Percentiles rank a stretch among this genome's conserved stretches.
phyloP scores from a whole-genome alignment of 2,329 filamentous ascomycete genomes.

The Ophiocordyceps camponoti-floridani region DNA sequence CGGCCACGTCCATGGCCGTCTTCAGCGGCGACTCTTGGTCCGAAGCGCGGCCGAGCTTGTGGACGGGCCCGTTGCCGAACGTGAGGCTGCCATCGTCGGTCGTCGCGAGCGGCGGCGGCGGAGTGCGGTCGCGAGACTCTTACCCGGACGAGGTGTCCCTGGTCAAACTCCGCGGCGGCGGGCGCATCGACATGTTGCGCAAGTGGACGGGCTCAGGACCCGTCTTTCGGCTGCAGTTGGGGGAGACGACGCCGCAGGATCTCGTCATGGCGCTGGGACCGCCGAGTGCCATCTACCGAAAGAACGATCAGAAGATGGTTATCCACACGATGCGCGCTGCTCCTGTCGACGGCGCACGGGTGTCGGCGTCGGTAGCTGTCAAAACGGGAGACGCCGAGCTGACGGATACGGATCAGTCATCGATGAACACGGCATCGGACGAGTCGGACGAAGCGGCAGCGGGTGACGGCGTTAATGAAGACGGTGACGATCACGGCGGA shows the following conservation, averaged over 20 bases:
- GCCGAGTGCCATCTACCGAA: slow-evolving; percentile 84
- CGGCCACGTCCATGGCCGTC: slow-evolving; percentile 74
- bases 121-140: slow-evolving; percentile 52
- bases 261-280: slow-evolving; percentile 79
- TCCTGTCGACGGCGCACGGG: slow-evolving; percentile 23
- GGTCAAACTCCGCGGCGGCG: slow-evolving; percentile 60
- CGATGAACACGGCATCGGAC: slow-evolving; percentile 52
- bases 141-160: slow-evolving; percentile 81
- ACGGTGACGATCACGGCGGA: neutral
- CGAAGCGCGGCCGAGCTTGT: slow-evolving; percentile 59
- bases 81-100: slow-evolving; percentile 53
- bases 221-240: slow-evolving; percentile 55
- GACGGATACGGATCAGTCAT: slow-evolving; percentile 60
- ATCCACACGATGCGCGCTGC: slow-evolving; percentile 53
- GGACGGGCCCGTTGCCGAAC: slow-evolving; percentile 55
- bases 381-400: slow-evolving; percentile 21
- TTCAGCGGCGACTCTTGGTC: slow-evolving; percentile 87
- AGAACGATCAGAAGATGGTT: slow-evolving; percentile 74
- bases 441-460: slow-evolving; percentile 35
- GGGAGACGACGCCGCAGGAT: slow-evolving; percentile 82
- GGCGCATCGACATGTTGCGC: slow-evolving; percentile 59
- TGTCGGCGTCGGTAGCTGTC: neutral
- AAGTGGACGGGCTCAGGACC: slow-evolving; percentile 38
- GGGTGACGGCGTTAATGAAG: slow-evolving; percentile 29
- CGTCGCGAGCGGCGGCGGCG: neutral